Evolutionary conservation across 805 yeast genomes (phyloP), one percentile per base, ranked within the genome.

Genomic region (Blastobotrys robertii): DNA sequence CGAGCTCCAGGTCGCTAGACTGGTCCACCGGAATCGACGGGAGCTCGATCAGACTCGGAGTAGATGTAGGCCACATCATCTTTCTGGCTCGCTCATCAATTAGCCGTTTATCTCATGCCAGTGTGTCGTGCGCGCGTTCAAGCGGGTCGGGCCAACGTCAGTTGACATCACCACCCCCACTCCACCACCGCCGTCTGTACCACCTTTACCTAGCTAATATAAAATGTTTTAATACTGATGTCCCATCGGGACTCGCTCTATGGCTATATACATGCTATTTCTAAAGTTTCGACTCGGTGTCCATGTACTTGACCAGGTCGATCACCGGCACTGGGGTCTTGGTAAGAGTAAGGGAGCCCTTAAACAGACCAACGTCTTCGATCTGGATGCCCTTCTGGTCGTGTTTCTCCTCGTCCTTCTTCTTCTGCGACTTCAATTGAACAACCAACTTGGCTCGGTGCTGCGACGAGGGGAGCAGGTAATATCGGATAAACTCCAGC

Each of bases 371-470:
- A 34, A 34, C 19, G 19, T 34, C 37, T 3, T n/a, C 19, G 22
- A 34, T 34, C 16, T 11, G 15, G 7, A 14, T 34, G 22, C 37
- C 37, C 37, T 34, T 11, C 19, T 34, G 12, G 15, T 13, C 16
- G 19, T 15, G 22, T 7, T 34, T 34, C 15, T 34, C 37, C 22
- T 34, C 16, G 7, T 34, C 37, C 15, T 14, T 11, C 22, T 34
- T 34, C 16, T 34, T 19, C 34, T 73, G 79, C 3, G 94, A 76
- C 53, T 76, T 72, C 56, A 87, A 67, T 54, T 81, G 84, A 12
- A 83, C 71, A 22, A 78, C 69, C 15, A 80, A 56, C 53, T 65
- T 73, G 1, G 77, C 53, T 1, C 67, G 55, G 1, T 57, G 47
- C 13, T 59, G 50, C 5, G 67, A 47, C 3, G 50, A 38, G 12